Percentiles rank a stretch among this genome's conserved stretches.
phyloP scores from a whole-genome alignment of 257 asterid species.

The Solanum dulcamara region DNA sequence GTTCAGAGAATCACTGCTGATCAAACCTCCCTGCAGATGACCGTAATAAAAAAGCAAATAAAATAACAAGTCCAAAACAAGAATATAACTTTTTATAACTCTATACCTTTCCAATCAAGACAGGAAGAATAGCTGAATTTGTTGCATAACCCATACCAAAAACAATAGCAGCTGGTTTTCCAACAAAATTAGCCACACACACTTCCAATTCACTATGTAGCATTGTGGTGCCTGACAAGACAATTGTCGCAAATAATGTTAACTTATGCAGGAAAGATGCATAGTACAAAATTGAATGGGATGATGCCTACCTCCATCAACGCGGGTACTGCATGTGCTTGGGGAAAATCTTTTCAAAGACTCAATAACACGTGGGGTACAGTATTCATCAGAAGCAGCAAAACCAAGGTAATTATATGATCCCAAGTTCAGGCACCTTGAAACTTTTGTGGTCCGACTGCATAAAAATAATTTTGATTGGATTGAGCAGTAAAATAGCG shows the following conservation, averaged over 20 bases:
- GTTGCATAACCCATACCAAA: constrained; percentile 97
- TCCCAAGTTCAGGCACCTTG: constrained; percentile 83
- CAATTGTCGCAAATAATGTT: background rate
- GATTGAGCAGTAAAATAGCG: background rate
- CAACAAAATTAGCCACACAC: constrained; percentile 82
- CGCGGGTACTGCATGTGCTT: constrained; percentile 88
- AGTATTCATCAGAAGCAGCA: constrained; percentile 92
- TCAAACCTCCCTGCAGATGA: constrained; percentile 67
- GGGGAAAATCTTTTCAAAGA: constrained; percentile 63
- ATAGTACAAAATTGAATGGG: background rate
- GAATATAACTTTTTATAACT: background rate
- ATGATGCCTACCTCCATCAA: constrained; percentile 69
- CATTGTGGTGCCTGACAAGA: constrained; percentile 53
- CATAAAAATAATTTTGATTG: constrained; percentile 5
- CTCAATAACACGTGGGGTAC: constrained; percentile 87
- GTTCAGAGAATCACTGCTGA: constrained; percentile 87
- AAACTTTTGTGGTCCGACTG: constrained; percentile 62
- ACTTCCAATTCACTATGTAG: constrained; percentile 76
- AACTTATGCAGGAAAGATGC: background rate
- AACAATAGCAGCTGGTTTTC: constrained; percentile 87
- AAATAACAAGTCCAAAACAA: background rate
- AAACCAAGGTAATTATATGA: constrained; percentile 94
- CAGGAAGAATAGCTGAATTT: constrained; percentile 89
- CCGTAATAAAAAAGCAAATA: background rate
- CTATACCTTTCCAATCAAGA: constrained; percentile 64